A percentile compares a stretch with the other conserved stretches of the same genome.
Conservation (phyloP, 139 green algal genomes). For the Chlorella sorokiniana region DNA sequence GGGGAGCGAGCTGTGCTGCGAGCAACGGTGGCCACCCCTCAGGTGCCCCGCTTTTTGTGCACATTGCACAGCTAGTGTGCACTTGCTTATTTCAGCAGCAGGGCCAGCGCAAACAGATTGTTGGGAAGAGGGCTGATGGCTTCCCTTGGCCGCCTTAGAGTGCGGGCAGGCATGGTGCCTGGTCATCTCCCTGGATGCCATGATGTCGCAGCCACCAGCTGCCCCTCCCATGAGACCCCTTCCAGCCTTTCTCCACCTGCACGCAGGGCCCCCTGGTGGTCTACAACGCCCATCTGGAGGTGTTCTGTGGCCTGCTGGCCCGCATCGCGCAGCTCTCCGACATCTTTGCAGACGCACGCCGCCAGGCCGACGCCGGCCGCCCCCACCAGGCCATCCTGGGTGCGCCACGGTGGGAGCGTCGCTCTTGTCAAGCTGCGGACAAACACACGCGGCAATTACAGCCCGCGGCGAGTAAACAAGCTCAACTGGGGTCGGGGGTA, state of each 20-base stretch:
- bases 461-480: too few relatives aligned
- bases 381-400: constrained; percentile 63
- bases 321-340: constrained; percentile 82
- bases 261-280: constrained; percentile 63
- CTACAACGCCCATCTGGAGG: constrained; percentile 88
- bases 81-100: too few relatives aligned
- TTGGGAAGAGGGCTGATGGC: too few relatives aligned
- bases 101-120: too few relatives aligned
- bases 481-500: too few relatives aligned
- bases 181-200: too few relatives aligned
- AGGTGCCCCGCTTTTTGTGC: too few relatives aligned
- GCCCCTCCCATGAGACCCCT: background rate
- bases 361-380: constrained; percentile 16
- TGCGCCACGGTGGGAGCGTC: background rate
- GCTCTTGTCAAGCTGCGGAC: background rate
- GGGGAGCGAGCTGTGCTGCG: constrained; percentile 68
- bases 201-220: background rate
- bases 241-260: background rate
- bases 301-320: constrained; percentile 86
- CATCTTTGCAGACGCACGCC: constrained; percentile 65
- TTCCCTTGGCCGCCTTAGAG: too few relatives aligned
- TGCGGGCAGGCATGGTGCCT: too few relatives aligned
- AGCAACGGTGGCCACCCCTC: constrained; percentile 55
- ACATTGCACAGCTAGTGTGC: too few relatives aligned
- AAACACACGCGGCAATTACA: too few relatives aligned